A percentile compares a stretch with the other conserved stretches of the same genome.
These are phyloP conservation scores for Mucor saturninus DNA, from an alignment of 371 early-diverging fungal species.

Conservation along the genomic window DNA sequence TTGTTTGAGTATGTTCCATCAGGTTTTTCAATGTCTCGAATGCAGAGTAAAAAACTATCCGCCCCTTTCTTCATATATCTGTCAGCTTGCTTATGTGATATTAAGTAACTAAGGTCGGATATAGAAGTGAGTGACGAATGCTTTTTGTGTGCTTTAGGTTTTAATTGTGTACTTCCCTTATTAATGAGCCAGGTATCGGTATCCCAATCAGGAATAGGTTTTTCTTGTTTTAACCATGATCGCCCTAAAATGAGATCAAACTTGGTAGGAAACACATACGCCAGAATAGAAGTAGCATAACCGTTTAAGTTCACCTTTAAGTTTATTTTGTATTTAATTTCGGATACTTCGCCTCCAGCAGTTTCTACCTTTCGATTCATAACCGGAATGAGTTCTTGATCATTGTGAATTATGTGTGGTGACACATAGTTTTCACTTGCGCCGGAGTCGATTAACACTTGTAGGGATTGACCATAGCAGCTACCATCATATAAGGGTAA, in stretches of 20 bases:
- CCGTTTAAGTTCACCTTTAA: neutral
- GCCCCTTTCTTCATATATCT: slow-evolving; percentile 9
- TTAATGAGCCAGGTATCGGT: slow-evolving; percentile 11
- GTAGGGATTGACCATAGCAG: neutral
- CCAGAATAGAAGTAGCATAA: slow-evolving; percentile 1
- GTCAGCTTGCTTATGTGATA: slow-evolving; percentile 19
- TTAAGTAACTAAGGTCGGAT: slow-evolving; percentile 7
- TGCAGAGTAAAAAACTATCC: slow-evolving; percentile 7
- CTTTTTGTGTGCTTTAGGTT: neutral
- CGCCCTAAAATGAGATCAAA: slow-evolving; percentile 19
- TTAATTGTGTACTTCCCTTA: slow-evolving; percentile 1
- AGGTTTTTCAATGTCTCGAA: slow-evolving; percentile 1
- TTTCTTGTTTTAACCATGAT: slow-evolving; percentile 10
- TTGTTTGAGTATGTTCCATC: no score
- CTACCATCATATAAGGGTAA: neutral
- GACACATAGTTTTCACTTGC: slow-evolving; percentile 20
- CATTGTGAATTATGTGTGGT: neutral
- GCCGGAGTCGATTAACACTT: neutral
- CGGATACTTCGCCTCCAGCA: slow-evolving; percentile 1
- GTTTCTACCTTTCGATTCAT: slow-evolving; percentile 14
- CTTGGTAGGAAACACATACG: slow-evolving; percentile 18
- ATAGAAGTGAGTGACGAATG: neutral
- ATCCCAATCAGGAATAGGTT: slow-evolving; percentile 13
- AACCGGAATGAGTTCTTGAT: neutral
- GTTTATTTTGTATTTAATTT: slow-evolving; percentile 5